Percentiles rank a stretch among this genome's conserved stretches.
These are phyloP conservation scores for Exidia glandulosa DNA, from an alignment of 768 basidiomycete species.

Conservation along the genomic window DNA sequence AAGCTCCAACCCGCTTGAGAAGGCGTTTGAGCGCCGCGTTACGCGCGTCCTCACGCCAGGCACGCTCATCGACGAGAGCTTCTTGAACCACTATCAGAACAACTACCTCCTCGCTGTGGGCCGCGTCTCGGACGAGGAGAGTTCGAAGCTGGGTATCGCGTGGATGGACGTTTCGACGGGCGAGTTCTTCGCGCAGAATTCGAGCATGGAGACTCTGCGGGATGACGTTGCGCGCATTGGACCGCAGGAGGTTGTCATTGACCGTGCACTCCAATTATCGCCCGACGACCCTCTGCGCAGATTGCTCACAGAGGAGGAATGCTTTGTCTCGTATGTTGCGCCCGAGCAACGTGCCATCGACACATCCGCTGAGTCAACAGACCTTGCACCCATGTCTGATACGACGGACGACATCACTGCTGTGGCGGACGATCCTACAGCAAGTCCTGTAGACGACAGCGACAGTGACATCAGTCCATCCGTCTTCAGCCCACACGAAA, in stretches of 20 bases:
- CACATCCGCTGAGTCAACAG: neutral
- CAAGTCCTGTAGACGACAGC: slow-evolving; percentile 2
- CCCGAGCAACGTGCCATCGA: neutral
- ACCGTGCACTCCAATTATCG: slow-evolving; percentile 25
- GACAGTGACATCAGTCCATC: neutral
- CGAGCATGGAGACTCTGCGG: slow-evolving; percentile 42
- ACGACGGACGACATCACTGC: neutral
- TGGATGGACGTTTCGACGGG: slow-evolving; percentile 95
- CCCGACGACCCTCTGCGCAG: slow-evolving; percentile 36
- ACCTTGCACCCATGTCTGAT: neutral
- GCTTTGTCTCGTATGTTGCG: slow-evolving; percentile 35
- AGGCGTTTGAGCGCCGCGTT: slow-evolving; percentile 64
- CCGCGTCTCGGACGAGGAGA: neutral
- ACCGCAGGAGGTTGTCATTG: slow-evolving; percentile 75
- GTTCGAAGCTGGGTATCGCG: slow-evolving; percentile 45
- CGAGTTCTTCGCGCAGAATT: slow-evolving; percentile 73
- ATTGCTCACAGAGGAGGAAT: slow-evolving; percentile 42
- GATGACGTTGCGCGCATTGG: slow-evolving; percentile 75
- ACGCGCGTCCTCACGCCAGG: slow-evolving; percentile 86
- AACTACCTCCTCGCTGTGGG: slow-evolving; percentile 74
- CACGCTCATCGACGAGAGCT: slow-evolving; percentile 86
- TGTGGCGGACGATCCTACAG: neutral
- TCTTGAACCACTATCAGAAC: slow-evolving; percentile 76
- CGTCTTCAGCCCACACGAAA: slow-evolving; percentile 31
- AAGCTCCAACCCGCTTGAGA: slow-evolving; percentile 31